Conservation (phyloP, 139 green algal species). For the Chlorella sp. region DNA sequence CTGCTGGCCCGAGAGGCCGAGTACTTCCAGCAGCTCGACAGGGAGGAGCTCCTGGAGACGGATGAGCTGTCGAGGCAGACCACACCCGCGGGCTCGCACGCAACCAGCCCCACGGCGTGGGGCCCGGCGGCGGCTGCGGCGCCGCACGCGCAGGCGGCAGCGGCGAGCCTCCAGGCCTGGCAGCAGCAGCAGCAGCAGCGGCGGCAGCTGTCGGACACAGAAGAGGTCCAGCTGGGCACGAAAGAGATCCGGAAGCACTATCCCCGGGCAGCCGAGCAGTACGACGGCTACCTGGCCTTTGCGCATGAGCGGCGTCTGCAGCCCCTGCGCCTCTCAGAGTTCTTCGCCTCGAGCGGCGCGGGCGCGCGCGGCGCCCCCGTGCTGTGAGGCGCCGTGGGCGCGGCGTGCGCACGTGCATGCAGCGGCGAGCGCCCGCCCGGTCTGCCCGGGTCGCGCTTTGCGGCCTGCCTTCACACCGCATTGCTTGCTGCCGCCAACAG, state of each 20-base stretch:
- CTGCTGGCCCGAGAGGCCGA: neutral
- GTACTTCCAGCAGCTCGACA: conserved; percentile 7
- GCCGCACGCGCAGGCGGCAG: neutral
- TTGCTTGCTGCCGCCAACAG: no score
- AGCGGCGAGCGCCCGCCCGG: neutral
- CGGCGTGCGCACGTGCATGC: neutral
- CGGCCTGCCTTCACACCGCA: neutral
- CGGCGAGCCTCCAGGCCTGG: no score
- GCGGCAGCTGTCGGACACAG: neutral
- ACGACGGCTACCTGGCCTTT: neutral
- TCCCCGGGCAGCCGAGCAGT: conserved; percentile 19
- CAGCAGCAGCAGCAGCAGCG: conserved; percentile 21
- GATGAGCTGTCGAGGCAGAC: neutral
- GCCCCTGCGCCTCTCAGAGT: conserved; percentile 2
- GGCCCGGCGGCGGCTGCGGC: neutral
- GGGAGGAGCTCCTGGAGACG: conserved; percentile 13
- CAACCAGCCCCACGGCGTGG: neutral
- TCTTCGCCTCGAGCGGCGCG: conserved; percentile 1
- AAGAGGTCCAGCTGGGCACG: neutral
- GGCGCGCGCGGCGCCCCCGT: conserved; percentile 2
- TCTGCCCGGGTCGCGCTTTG: neutral
- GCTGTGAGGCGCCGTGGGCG: neutral
- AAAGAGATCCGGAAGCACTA: conserved; percentile 20
- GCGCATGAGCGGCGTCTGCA: conserved; percentile 12
- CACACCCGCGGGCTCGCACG: neutral